A percentile compares a stretch with the other conserved stretches of the same genome.
phyloP scores from a whole-genome alignment of 2,329 filamentous ascomycete genomes.

The Aureobasidium mangrovei region DNA sequence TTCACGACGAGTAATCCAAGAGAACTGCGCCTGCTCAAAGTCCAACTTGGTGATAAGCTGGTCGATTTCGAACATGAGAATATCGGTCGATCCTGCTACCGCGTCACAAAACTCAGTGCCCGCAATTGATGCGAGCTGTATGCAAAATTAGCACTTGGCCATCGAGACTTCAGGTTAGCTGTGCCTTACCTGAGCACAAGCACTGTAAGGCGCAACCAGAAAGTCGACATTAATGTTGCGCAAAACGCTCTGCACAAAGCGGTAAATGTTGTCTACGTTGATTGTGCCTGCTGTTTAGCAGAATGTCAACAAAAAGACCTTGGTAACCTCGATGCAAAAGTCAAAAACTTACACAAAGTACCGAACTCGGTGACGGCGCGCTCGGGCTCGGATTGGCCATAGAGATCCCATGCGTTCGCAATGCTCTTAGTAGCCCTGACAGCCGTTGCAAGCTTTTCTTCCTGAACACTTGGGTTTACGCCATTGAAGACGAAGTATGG shows the following conservation, averaged over 20 bases:
- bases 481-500: constrained; percentile 91
- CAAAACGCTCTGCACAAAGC: constrained; percentile 67
- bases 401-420: constrained; percentile 71
- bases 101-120: constrained; percentile 54
- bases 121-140: constrained; percentile 14
- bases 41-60: constrained; percentile 62
- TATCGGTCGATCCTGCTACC: constrained; percentile 75
- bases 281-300: constrained; percentile 52
- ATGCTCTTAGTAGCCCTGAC: constrained; percentile 21
- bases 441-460: constrained; percentile 12
- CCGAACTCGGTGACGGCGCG: constrained; percentile 83
- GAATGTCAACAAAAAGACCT: constrained; percentile 16
- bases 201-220: constrained; percentile 77
- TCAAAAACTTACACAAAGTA: constrained; percentile 31
- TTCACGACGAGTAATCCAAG: constrained; percentile 54
- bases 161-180: not conserved
- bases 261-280: constrained; percentile 62
- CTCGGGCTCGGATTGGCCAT: constrained; percentile 70
- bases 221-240: constrained; percentile 62
- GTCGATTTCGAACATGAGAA: constrained; percentile 76
- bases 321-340: not conserved
- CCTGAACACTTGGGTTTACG: constrained; percentile 54
- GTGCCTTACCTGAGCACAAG: constrained; percentile 66
- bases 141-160: constrained; percentile 19
- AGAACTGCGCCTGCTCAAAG: constrained; percentile 59